Conservation (phyloP, 2,329 filamentous ascomycete species). For the Dothidotthia symphoricarpi region DNA sequence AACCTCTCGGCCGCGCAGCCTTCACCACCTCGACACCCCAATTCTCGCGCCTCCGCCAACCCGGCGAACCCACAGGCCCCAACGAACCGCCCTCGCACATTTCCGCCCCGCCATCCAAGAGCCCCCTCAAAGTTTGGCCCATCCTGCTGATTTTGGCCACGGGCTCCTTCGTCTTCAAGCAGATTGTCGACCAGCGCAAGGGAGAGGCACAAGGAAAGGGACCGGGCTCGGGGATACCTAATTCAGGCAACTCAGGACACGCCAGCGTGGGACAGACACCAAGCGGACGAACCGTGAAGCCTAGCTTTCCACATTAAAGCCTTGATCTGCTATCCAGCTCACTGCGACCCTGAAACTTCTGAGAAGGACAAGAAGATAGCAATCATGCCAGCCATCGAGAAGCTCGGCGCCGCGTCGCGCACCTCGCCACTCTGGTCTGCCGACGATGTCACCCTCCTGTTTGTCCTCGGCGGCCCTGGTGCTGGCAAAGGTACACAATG, state of each 20-base stretch:
- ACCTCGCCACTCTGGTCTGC: conserved; percentile 69
- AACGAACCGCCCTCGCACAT: conserved; percentile 42
- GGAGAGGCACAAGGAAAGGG: conserved; percentile 36
- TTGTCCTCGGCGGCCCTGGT: conserved; percentile 92
- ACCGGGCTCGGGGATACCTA: not conserved
- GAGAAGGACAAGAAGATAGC: not conserved
- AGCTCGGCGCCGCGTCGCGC: conserved; percentile 47
- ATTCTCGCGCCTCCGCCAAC: conserved; percentile 34
- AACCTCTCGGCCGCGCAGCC: not conserved
- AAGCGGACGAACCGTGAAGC: conserved; percentile 22
- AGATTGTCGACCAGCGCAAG: conserved; percentile 47
- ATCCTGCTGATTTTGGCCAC: conserved; percentile 49
- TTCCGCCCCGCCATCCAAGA: conserved; percentile 39
- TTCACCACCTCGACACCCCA: conserved; percentile 25
- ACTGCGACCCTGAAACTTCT: not conserved
- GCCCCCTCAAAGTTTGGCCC: conserved; percentile 44
- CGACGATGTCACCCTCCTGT: conserved; percentile 82
- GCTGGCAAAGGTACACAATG: conserved; percentile 97
- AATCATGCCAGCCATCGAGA: conserved; percentile 42
- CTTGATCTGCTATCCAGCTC: conserved; percentile 1
- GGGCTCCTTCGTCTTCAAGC: conserved; percentile 49
- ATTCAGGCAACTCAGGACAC: too few species aligned
- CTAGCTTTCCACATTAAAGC: conserved; percentile 30
- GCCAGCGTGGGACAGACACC: conserved; percentile 32
- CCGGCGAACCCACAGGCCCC: conserved; percentile 37